These are phyloP conservation scores for Climacium dendroides DNA, from an alignment of 225 moss, liverwort and hornwort genomes.

Conservation along the genomic window DNA sequence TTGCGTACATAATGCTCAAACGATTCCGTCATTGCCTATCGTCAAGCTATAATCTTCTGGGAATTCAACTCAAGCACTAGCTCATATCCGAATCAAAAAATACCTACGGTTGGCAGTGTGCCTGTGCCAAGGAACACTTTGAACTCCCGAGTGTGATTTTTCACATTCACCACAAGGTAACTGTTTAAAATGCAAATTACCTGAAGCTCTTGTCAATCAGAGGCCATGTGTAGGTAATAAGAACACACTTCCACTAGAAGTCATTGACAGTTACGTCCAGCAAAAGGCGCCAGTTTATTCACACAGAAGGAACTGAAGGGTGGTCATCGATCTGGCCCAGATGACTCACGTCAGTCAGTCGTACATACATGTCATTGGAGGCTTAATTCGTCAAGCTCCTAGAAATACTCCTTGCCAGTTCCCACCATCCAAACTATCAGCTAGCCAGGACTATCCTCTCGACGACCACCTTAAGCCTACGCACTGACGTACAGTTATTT, in stretches of 20 bases:
- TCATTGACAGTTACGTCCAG: not conserved
- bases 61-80: not conserved
- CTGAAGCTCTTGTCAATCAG: not conserved
- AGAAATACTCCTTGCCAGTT: not conserved
- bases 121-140: not conserved
- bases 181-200: no score
- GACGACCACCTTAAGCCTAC: not conserved
- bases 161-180: not conserved
- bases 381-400: not conserved
- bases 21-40: not conserved
- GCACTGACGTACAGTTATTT: not conserved
- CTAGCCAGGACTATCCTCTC: not conserved
- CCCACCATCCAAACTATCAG: not conserved
- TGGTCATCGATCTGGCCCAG: not conserved
- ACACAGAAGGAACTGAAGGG: not conserved
- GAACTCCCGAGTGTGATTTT: not conserved
- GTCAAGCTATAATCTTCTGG: not conserved
- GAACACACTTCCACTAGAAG: not conserved
- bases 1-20: not conserved
- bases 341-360: not conserved
- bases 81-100: not conserved
- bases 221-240: not conserved
- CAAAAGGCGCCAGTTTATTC: not conserved
- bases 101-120: not conserved
- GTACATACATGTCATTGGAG: not conserved